A percentile compares a stretch with the other conserved stretches of the same genome.
Conservation (phyloP, 2,329 filamentous ascomycete genomes). For the Alternaria ventricosa region DNA sequence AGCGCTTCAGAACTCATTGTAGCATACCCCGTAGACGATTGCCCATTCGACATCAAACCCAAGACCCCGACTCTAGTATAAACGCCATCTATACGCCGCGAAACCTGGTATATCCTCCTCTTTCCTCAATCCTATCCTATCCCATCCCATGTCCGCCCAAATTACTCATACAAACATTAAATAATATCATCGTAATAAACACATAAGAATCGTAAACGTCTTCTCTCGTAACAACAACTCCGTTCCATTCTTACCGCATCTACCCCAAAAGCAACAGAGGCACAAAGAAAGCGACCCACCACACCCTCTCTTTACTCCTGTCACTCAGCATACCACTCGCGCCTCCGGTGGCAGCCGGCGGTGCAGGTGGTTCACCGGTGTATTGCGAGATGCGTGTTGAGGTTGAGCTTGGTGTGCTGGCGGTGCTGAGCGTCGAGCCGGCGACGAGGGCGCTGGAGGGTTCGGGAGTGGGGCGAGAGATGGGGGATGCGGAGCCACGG, state of each 20-base stretch:
- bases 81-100: background rate
- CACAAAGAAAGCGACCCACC: slow-evolving; percentile 40
- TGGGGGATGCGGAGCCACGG: slow-evolving; percentile 6
- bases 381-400: slow-evolving; percentile 16
- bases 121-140: background rate
- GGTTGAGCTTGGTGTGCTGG: slow-evolving; percentile 18
- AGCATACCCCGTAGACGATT: background rate
- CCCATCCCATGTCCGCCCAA: background rate
- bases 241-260: too few species aligned
- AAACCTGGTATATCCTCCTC: slow-evolving; percentile 12
- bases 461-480: slow-evolving; percentile 4
- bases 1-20: background rate
- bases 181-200: background rate
- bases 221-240: background rate
- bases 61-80: background rate
- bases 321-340: slow-evolving; percentile 8
- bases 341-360: slow-evolving; percentile 35
- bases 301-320: slow-evolving; percentile 33
- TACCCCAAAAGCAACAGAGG: slow-evolving; percentile 16
- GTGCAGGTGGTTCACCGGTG: slow-evolving; percentile 37
- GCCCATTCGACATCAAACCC: background rate
- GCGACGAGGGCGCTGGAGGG: slow-evolving; percentile 8
- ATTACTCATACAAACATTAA: background rate
- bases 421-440: slow-evolving; percentile 21
- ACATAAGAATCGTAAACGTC: slow-evolving; percentile 16